Percentiles rank a stretch among this genome's conserved stretches.
Evolutionary conservation across 768 basidiomycete species (phyloP).

Genomic region (Amanita rimosa): DNA sequence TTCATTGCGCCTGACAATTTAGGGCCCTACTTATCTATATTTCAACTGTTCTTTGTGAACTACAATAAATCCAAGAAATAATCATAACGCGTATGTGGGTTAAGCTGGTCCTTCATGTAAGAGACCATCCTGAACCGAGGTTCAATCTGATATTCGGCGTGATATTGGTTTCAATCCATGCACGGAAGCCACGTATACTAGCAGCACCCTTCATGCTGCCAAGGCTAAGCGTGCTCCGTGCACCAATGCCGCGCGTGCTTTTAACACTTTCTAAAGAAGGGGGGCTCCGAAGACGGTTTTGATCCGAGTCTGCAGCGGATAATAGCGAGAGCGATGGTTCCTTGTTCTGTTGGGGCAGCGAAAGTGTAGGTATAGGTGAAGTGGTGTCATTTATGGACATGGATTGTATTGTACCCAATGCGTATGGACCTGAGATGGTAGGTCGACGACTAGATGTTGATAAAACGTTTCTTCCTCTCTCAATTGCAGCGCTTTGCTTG

Average conservation of each 20-base stretch:
- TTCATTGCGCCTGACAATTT: not conserved
- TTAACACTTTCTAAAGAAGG: conserved; percentile 39
- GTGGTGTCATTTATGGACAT: not conserved
- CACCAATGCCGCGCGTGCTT: conserved; percentile 25
- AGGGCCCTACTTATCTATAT: not conserved
- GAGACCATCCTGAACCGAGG: conserved; percentile 1
- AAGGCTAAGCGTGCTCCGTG: conserved; percentile 31
- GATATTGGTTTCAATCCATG: conserved; percentile 25
- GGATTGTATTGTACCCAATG: conserved; percentile 22
- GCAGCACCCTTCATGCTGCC: conserved; percentile 31
- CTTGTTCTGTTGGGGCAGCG: conserved; percentile 7
- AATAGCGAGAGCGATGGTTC: conserved; percentile 5
- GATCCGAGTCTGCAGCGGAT: conserved; percentile 6
- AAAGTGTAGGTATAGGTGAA: conserved; percentile 9
- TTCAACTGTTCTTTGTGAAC: not conserved
- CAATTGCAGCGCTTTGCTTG: conserved; percentile 12
- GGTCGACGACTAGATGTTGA: conserved; percentile 14
- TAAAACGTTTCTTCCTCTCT: not conserved
- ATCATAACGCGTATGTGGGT: not conserved
- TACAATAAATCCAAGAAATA: conserved; percentile 7
- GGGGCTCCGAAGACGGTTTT: conserved; percentile 1
- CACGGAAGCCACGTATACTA: conserved; percentile 26
- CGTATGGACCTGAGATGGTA: conserved; percentile 34
- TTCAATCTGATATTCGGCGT: conserved; percentile 11
- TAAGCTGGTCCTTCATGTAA: not conserved